Evolutionary conservation across 2,329 filamentous ascomycete genomes (phyloP), one percentile per base, ranked within the genome.

Genomic region (Fusarium longipes): DNA sequence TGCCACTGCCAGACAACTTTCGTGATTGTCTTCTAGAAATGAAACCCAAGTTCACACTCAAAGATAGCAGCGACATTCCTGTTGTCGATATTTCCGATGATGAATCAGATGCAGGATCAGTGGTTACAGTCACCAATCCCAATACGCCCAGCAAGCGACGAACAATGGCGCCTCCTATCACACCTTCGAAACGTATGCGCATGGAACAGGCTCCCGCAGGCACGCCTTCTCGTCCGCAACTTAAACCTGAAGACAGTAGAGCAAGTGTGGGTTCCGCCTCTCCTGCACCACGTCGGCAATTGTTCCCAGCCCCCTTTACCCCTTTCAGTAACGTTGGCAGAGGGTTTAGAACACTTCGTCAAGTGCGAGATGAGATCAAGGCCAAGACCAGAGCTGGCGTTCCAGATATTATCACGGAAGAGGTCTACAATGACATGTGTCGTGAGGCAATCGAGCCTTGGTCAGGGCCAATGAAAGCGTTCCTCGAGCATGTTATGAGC

Each of bases 351-450:
- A 83, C 82, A 1, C 77, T 88, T 4, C 76, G 76, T 5, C 78
- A 84, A 35, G 86, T 92, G 2, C 82, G 84, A 0, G 76, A 80
- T 0, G 82, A 88, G 12, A 89, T 91, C 15, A 76, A 80, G 18
- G 77, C 80, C 6, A 86, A 86, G 14, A 85, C 84, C 25, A 81
- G 81, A 18, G 83, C 86, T 0, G 88, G 89, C 0, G 81, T 89
- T 67, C 87, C 87, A 0, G 83, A 85, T 8, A 81, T 88, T 1
- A 84, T 87, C 1, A 84, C 88, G 0, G 83, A 86, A 0, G 84
- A 86, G 35, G 87, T 90, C 0, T 87, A 89, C 22, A 84, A 88
- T 27, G 80, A 81, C 0, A 79, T 91, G 17, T 87, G 86, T 43
- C 79, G 82, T 17, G 77, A 85, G n/a, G 84, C 85, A 0, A 84